A percentile compares a stretch with the other conserved stretches of the same genome.
These are phyloP conservation scores for Geotrichum aggregatum DNA, from an alignment of 1,139 yeast species.

Conservation along the genomic window DNA sequence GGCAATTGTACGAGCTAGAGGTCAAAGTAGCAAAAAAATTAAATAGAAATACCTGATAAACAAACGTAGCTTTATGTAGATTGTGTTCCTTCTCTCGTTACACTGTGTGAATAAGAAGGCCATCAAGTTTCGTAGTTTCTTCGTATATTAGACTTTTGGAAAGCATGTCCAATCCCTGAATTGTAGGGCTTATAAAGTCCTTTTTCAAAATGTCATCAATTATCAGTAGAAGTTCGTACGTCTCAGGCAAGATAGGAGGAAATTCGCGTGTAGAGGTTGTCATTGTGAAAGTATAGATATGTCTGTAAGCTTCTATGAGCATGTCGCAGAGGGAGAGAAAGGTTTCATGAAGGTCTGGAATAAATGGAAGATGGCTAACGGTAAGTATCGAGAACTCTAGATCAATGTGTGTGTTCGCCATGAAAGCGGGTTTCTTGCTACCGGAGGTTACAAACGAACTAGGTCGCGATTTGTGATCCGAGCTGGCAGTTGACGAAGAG, in stretches of 20 bases:
- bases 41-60: no score
- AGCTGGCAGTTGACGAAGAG: background rate
- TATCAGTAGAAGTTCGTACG: constrained; percentile 28
- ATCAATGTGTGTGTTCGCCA: constrained; percentile 7
- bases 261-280: constrained; percentile 13
- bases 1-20: background rate
- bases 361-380: constrained; percentile 32
- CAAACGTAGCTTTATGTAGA: background rate
- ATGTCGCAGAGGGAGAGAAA: constrained; percentile 32
- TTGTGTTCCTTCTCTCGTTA: background rate
- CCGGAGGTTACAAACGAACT: background rate
- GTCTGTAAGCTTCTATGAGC: constrained; percentile 30
- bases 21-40: background rate
- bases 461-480: constrained; percentile 1
- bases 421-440: background rate
- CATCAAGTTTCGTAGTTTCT: constrained; percentile 30
- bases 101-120: constrained; percentile 26
- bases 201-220: constrained; percentile 32
- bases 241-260: constrained; percentile 22
- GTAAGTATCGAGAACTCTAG: constrained; percentile 27
- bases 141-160: constrained; percentile 30
- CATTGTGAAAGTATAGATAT: constrained; percentile 23
- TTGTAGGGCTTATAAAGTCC: constrained; percentile 30
- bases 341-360: constrained; percentile 34
- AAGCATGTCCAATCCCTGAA: constrained; percentile 31